Percentiles rank a stretch among this genome's conserved stretches.
phyloP scores from a whole-genome alignment of 2,329 filamentous ascomycete genomes.

The Ceratocystis cubensis region DNA sequence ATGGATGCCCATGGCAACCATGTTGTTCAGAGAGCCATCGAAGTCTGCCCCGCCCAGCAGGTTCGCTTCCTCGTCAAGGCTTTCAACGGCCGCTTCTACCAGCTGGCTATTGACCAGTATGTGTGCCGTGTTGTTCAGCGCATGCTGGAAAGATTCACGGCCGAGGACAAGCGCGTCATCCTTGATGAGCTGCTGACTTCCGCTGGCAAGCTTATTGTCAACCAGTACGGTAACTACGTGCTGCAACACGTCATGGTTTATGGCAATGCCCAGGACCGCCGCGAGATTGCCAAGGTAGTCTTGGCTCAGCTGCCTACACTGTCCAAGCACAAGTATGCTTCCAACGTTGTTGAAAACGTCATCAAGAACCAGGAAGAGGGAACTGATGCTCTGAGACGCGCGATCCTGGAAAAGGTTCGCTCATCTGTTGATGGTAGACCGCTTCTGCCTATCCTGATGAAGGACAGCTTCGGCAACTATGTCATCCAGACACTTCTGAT shows the following conservation, averaged over 20 bases:
- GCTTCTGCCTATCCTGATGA: constrained; percentile 66
- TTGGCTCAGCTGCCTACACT: constrained; percentile 57
- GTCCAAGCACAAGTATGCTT: constrained; percentile 93
- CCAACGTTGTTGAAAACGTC: constrained; percentile 93
- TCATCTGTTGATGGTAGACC: constrained; percentile 45
- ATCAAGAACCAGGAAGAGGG: constrained; percentile 41
- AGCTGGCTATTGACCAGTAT: constrained; percentile 66
- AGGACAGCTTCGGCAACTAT: constrained; percentile 89
- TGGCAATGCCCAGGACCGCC: constrained; percentile 59
- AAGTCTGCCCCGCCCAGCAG: constrained; percentile 62
- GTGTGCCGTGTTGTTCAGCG: constrained; percentile 90
- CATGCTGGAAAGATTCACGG: constrained; percentile 71
- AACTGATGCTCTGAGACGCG: not conserved
- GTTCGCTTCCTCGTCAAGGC: constrained; percentile 77
- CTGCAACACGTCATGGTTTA: constrained; percentile 80
- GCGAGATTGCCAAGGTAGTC: constrained; percentile 61
- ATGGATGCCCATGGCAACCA: constrained; percentile 90
- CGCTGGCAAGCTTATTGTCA: constrained; percentile 59
- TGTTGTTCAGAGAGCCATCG: constrained; percentile 87
- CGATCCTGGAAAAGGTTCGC: constrained; percentile 8
- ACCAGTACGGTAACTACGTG: constrained; percentile 94
- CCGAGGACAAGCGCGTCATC: constrained; percentile 57
- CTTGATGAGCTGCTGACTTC: constrained; percentile 67
- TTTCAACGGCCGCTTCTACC: constrained; percentile 61
- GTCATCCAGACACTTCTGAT: constrained; percentile 80